A percentile compares a stretch with the other conserved stretches of the same genome.
Conservation (phyloP, 148 eudicot genomes). For the Dysphania ambrosioides region DNA sequence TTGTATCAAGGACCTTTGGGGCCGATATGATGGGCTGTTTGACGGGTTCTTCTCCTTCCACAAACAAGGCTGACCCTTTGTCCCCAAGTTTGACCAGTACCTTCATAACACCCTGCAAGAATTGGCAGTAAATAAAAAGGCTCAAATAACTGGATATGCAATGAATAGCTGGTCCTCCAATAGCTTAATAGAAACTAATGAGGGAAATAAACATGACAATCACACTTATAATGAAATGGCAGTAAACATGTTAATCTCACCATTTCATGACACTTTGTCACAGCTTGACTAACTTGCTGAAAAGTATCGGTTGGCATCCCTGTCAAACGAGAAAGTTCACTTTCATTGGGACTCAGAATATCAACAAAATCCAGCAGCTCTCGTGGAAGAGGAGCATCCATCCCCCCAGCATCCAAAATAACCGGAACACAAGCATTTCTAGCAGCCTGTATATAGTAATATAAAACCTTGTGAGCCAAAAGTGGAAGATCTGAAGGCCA, state of each 20-base stretch:
- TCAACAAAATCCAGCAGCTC: constrained; percentile 42
- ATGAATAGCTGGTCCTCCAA: neutral
- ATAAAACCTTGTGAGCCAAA: no score
- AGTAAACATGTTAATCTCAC: constrained; percentile 31
- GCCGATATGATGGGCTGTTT: constrained; percentile 67
- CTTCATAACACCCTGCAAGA: constrained; percentile 67
- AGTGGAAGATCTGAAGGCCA: no score
- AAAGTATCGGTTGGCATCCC: constrained; percentile 72
- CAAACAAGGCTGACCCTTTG: constrained; percentile 81
- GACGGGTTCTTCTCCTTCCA: constrained; percentile 70
- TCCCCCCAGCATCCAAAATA: constrained; percentile 74
- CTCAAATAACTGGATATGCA: neutral
- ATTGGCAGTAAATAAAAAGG: neutral
- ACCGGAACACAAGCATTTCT: constrained; percentile 60
- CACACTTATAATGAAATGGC: neutral
- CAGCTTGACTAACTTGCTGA: constrained; percentile 73
- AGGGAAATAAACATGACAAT: neutral
- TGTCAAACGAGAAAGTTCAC: constrained; percentile 84
- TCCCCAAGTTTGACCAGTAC: constrained; percentile 82
- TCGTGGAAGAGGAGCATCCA: constrained; percentile 62
- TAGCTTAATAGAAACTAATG: no score
- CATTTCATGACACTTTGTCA: constrained; percentile 63
- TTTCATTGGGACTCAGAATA: constrained; percentile 68
- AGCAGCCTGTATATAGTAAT: constrained; percentile 32
- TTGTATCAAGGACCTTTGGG: constrained; percentile 71